Conservation (phyloP, 2,329 filamentous ascomycete genomes). For the Xylaria multiplex region DNA sequence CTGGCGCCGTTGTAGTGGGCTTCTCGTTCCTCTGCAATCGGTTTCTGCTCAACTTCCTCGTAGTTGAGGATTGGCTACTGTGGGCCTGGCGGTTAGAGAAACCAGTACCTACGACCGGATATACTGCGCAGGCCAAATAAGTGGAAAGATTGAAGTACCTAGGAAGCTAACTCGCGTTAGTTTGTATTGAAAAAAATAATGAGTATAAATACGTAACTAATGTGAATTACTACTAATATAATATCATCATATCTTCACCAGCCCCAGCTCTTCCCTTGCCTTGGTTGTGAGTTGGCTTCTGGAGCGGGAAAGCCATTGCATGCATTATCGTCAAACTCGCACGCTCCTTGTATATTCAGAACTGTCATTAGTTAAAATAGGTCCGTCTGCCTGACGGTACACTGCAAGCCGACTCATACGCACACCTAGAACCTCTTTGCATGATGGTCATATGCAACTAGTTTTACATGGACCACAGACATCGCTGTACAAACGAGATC, state of each 20-base stretch:
- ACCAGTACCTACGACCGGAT: slow-evolving; percentile 62
- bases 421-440: not conserved
- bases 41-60: slow-evolving; percentile 67
- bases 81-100: slow-evolving; percentile 72
- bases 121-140: slow-evolving; percentile 32
- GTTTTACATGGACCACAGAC: not conserved
- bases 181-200: slow-evolving; percentile 25
- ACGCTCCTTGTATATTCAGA: too few species aligned
- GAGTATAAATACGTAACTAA: slow-evolving; percentile 35
- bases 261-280: not conserved
- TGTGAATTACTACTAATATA: slow-evolving; percentile 35
- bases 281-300: not conserved
- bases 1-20: slow-evolving; percentile 68
- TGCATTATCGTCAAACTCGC: not conserved
- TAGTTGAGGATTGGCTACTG: slow-evolving; percentile 72
- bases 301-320: not conserved
- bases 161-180: not conserved
- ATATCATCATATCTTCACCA: slow-evolving; percentile 17
- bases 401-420: too few species aligned
- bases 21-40: slow-evolving; percentile 66
- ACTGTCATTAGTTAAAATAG: not conserved
- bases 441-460: not conserved
- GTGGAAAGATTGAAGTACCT: not conserved
- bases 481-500: not conserved
- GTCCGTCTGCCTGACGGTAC: too few species aligned